Conservation (phyloP, 2,329 filamentous ascomycete genomes). For the Claviceps sp. region DNA sequence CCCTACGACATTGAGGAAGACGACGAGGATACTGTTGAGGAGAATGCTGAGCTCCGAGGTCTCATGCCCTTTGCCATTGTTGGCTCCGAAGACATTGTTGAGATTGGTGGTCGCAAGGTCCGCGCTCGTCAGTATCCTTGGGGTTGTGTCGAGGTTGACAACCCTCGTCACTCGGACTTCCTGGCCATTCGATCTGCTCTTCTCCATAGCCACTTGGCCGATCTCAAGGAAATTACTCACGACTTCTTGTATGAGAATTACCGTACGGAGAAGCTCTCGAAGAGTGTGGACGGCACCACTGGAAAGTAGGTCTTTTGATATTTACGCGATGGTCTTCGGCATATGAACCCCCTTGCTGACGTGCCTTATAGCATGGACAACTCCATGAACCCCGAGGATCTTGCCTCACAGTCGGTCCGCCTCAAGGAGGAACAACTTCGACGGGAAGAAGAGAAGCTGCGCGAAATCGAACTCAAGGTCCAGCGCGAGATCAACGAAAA, state of each 20-base stretch:
- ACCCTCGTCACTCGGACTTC: conserved; percentile 97
- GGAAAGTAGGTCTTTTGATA: conserved; percentile 57
- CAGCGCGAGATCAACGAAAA: conserved; percentile 99
- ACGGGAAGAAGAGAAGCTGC: conserved; percentile 98
- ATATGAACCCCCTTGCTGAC: conserved; percentile 17
- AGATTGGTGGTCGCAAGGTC: conserved; percentile 84
- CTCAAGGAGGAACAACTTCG: conserved; percentile 99
- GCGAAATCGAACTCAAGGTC: conserved; percentile 98
- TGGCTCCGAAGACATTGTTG: conserved; percentile 87
- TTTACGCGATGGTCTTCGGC: background rate
- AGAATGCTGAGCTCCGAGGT: conserved; percentile 93
- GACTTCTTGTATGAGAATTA: conserved; percentile 99
- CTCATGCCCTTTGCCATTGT: conserved; percentile 99
- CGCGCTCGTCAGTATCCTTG: conserved; percentile 96
- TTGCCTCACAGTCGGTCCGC: conserved; percentile 91
- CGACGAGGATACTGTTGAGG: conserved; percentile 97
- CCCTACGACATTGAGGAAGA: conserved; percentile 99
- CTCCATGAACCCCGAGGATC: conserved; percentile 94
- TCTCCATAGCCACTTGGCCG: conserved; percentile 92
- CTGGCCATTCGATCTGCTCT: conserved; percentile 92
- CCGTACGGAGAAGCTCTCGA: conserved; percentile 99
- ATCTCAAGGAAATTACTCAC: conserved; percentile 98
- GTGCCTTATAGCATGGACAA: conserved; percentile 39
- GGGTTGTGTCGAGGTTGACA: conserved; percentile 98
- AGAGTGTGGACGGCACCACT: conserved; percentile 89